Evolutionary conservation across 73 alveolate species (phyloP).

Genomic region (Paramecium tetraurelia): DNA sequence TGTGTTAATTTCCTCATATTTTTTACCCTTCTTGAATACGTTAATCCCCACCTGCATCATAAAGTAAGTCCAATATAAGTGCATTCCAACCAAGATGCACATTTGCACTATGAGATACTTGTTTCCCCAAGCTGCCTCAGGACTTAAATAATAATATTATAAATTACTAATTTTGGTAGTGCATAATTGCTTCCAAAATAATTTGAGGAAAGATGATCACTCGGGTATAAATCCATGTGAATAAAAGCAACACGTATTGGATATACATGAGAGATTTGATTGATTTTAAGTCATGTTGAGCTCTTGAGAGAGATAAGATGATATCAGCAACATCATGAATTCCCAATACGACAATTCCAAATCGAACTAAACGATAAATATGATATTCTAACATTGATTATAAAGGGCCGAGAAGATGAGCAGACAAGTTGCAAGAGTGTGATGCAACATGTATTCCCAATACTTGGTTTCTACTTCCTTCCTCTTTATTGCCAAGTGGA

Average conservation of each 20-base stretch:
- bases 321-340: conserved; percentile 43
- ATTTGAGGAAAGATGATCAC: not conserved
- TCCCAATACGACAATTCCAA: conserved; percentile 20
- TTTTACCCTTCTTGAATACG: not conserved
- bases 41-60: not conserved
- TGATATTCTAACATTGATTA: not conserved
- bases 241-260: not conserved
- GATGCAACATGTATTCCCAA: conserved; percentile 54
- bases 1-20: not conserved
- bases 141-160: not conserved
- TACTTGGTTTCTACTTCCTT: conserved; percentile 3
- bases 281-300: not conserved
- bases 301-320: conserved; percentile 14
- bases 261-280: not conserved
- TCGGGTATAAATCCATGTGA: conserved; percentile 15
- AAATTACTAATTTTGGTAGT: not conserved
- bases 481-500: not conserved
- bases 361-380: not conserved
- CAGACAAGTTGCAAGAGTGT: not conserved
- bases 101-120: not conserved
- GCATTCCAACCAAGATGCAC: not conserved
- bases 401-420: conserved; percentile 11
- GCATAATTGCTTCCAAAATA: not conserved
- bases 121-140: not conserved
- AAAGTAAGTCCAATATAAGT: conserved; percentile 13